These are phyloP conservation scores for Metschnikowia peoriensis DNA, from an alignment of 805 yeast genomes.

Conservation along the genomic window DNA sequence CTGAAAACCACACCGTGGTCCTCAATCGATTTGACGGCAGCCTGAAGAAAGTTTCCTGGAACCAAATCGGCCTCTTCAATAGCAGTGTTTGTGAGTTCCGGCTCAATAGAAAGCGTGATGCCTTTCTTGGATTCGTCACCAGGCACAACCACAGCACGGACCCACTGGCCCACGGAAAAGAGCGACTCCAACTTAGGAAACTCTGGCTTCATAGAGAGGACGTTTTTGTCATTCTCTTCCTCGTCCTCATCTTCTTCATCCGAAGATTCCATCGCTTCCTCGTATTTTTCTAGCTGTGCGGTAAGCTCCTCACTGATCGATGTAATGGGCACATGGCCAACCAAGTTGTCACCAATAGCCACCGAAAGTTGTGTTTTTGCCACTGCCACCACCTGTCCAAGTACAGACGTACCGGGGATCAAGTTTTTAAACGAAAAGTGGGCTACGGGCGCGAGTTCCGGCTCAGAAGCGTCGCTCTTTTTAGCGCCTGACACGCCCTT, in stretches of 20 bases:
- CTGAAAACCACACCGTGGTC: slow-evolving; percentile 88
- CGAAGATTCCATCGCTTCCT: slow-evolving; percentile 39
- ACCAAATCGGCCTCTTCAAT: slow-evolving; percentile 65
- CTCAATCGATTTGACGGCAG: slow-evolving; percentile 73
- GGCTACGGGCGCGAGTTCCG: slow-evolving; percentile 51
- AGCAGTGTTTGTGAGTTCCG: slow-evolving; percentile 61
- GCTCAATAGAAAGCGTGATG: slow-evolving; percentile 71
- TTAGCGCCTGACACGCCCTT: slow-evolving; percentile 14
- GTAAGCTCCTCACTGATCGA: slow-evolving; percentile 66
- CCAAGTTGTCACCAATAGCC: slow-evolving; percentile 75
- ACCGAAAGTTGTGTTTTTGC: slow-evolving; percentile 62
- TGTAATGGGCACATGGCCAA: slow-evolving; percentile 76
- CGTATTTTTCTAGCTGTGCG: slow-evolving; percentile 52
- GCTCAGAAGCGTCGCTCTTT: slow-evolving; percentile 21
- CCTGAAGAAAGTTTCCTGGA: slow-evolving; percentile 68
- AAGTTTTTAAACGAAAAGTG: slow-evolving; percentile 60
- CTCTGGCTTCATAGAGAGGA: slow-evolving; percentile 29
- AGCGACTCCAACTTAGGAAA: slow-evolving; percentile 55
- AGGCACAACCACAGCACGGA: slow-evolving; percentile 75
- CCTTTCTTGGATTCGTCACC: slow-evolving; percentile 53
- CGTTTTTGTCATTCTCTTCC: slow-evolving; percentile 23
- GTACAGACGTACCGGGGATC: slow-evolving; percentile 66
- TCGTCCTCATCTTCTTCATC: slow-evolving; percentile 34
- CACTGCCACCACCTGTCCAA: slow-evolving; percentile 72
- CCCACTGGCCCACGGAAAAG: slow-evolving; percentile 79